Evolutionary conservation across 2,329 filamentous ascomycete species (phyloP).

Genomic region (Talaromyces piceae): DNA sequence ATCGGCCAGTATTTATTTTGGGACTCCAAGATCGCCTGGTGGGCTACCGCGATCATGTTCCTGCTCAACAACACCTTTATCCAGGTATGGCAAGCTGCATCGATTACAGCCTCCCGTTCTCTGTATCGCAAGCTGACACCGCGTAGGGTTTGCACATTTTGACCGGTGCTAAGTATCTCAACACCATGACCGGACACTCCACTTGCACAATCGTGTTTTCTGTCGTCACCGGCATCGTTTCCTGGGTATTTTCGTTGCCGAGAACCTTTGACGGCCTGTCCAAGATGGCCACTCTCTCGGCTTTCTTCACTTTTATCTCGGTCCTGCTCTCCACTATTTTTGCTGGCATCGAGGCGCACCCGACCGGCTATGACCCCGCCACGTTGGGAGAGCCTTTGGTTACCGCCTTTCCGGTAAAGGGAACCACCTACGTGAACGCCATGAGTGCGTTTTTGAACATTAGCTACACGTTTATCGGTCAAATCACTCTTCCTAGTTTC

Average conservation of each 20-base stretch:
- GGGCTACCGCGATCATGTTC: conserved; percentile 73
- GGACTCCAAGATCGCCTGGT: conserved; percentile 67
- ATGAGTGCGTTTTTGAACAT: conserved; percentile 93
- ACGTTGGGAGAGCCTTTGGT: conserved; percentile 57
- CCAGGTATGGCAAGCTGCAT: conserved; percentile 43
- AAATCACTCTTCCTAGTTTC: conserved; percentile 89
- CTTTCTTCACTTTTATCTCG: conserved; percentile 82
- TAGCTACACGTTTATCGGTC: conserved; percentile 91
- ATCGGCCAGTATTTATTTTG: conserved; percentile 94
- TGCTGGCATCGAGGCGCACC: conserved; percentile 66
- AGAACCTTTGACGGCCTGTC: conserved; percentile 77
- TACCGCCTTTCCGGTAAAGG: conserved; percentile 57
- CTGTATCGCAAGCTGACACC: conserved; percentile 2
- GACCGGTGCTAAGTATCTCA: conserved; percentile 77
- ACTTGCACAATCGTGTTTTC: conserved; percentile 76
- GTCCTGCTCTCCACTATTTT: conserved; percentile 80
- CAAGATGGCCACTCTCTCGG: conserved; percentile 70
- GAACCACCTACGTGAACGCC: conserved; percentile 72
- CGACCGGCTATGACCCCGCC: conserved; percentile 55
- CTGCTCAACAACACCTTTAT: conserved; percentile 92
- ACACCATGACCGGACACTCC: conserved; percentile 69
- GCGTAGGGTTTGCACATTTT: conserved; percentile 68
- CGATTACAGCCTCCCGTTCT: not conserved
- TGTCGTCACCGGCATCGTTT: conserved; percentile 65
- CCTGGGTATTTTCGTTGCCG: conserved; percentile 72